Percentiles rank a stretch among this genome's conserved stretches.
phyloP scores from a whole-genome alignment of 352 stramenopile species.

The Phytophthora hybrid region DNA sequence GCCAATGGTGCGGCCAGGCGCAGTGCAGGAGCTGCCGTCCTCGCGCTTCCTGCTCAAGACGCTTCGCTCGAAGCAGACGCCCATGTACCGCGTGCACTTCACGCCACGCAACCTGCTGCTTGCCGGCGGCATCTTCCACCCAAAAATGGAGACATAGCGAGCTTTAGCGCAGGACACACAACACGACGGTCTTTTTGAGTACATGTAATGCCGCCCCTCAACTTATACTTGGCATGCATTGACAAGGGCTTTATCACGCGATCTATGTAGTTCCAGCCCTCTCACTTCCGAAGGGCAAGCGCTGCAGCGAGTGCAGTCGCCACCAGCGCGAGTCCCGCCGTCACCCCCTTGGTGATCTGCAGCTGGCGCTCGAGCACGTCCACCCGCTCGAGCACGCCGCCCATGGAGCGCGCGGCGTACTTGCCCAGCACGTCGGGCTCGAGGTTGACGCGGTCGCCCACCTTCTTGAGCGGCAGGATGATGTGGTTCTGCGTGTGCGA shows the following conservation, averaged over 20 bases:
- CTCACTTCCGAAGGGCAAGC: constrained; percentile 42
- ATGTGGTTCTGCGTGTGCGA: constrained; percentile 98
- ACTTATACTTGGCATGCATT: constrained; percentile 8
- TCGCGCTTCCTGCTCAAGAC: constrained; percentile 87
- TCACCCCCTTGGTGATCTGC: constrained; percentile 44
- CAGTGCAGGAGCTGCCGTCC: constrained; percentile 62
- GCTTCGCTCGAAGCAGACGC: constrained; percentile 86
- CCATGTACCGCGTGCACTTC: constrained; percentile 85
- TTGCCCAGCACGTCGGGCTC: constrained; percentile 94
- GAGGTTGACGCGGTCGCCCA: constrained; percentile 92
- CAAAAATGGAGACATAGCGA: constrained; percentile 61
- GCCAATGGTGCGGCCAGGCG: constrained; percentile 62
- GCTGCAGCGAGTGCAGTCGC: constrained; percentile 40
- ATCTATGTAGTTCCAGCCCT: background rate
- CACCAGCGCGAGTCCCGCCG: constrained; percentile 39
- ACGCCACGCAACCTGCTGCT: constrained; percentile 86
- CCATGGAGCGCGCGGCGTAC: constrained; percentile 88
- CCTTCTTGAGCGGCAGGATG: constrained; percentile 93
- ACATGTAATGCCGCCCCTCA: constrained; percentile 6
- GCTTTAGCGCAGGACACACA: constrained; percentile 13
- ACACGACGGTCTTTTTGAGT: constrained; percentile 26
- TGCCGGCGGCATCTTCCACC: constrained; percentile 71
- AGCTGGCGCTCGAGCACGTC: constrained; percentile 67
- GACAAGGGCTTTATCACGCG: background rate
- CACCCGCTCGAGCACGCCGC: constrained; percentile 61